These are phyloP conservation scores for Pseudopithomyces maydicus DNA, from an alignment of 2,329 filamentous ascomycete species.

Conservation along the genomic window DNA sequence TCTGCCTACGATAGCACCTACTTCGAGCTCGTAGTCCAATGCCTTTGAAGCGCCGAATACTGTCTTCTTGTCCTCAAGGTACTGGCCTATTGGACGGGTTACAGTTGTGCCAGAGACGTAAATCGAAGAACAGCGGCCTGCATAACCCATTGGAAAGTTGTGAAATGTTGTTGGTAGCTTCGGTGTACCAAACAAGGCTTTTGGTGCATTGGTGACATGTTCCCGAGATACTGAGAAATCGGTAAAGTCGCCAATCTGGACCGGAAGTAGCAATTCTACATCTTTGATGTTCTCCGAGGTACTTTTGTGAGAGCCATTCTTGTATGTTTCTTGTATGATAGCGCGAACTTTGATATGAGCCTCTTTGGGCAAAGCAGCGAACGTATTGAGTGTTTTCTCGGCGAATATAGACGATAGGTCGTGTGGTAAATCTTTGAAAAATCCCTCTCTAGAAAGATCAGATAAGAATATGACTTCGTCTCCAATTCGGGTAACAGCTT, in stretches of 20 bases:
- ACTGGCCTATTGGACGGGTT: constrained; percentile 32
- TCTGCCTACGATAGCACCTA: constrained; percentile 52
- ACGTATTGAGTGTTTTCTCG: constrained; percentile 52
- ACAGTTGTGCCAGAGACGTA: constrained; percentile 53
- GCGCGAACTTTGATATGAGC: constrained; percentile 48
- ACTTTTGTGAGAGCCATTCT: constrained; percentile 17
- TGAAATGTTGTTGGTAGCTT: constrained; percentile 33
- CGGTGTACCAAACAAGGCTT: constrained; percentile 30
- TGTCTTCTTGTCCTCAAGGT: constrained; percentile 23
- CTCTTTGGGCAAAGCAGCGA: constrained; percentile 52
- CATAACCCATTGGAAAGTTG: constrained; percentile 56
- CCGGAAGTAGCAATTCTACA: constrained; percentile 59
- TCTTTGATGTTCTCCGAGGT: constrained; percentile 41
- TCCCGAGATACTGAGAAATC: constrained; percentile 63
- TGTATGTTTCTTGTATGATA: constrained; percentile 46
- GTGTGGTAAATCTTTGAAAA: constrained; percentile 30
- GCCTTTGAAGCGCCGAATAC: constrained; percentile 49
- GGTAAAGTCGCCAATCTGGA: constrained; percentile 61
- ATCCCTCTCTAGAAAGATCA: constrained; percentile 43
- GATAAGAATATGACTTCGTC: constrained; percentile 60
- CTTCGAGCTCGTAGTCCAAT: constrained; percentile 58
- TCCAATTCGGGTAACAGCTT: constrained; percentile 57
- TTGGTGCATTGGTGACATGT: constrained; percentile 58
- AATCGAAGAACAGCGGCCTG: constrained; percentile 60
- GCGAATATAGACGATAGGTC: constrained; percentile 34